Conservation (phyloP, 805 yeast genomes). For the Blastobotrys parvus region DNA sequence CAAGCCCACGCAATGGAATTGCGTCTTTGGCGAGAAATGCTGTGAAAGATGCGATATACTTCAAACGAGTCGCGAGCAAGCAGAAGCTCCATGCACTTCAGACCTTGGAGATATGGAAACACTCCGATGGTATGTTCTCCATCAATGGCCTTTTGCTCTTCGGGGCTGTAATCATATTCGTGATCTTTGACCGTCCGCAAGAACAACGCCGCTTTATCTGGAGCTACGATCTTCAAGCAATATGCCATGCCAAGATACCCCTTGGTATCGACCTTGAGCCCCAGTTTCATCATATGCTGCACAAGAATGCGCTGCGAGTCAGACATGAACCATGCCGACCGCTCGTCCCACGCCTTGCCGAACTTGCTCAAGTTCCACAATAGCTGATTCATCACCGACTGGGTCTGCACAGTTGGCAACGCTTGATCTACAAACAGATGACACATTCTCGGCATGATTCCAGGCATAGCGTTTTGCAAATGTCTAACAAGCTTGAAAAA, state of each 20-base stretch:
- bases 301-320: slow-evolving; percentile 22
- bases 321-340: slow-evolving; percentile 14
- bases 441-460: slow-evolving; percentile 20
- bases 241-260: slow-evolving; percentile 26
- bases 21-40: slow-evolving; percentile 6
- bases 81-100: slow-evolving; percentile 12
- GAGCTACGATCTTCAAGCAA: slow-evolving; percentile 7
- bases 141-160: slow-evolving; percentile 11
- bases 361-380: slow-evolving; percentile 23
- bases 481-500: slow-evolving; percentile 16
- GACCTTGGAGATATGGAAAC: slow-evolving; percentile 16
- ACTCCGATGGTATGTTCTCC: slow-evolving; percentile 6
- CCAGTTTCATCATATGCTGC: slow-evolving; percentile 10
- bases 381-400: slow-evolving; percentile 19
- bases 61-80: slow-evolving; percentile 9
- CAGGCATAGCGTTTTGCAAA: slow-evolving; percentile 17
- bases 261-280: slow-evolving; percentile 20
- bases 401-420: not conserved
- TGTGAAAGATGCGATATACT: slow-evolving; percentile 10
- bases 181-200: slow-evolving; percentile 13
- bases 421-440: slow-evolving; percentile 16
- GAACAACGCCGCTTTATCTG: slow-evolving; percentile 8
- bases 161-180: slow-evolving; percentile 13
- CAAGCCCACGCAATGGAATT: slow-evolving; percentile 22
- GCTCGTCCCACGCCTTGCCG: slow-evolving; percentile 20